Base-by-base conservation (phyloP, 2,329 filamentous ascomycete species). In the Aspergillus hortae region DNA sequence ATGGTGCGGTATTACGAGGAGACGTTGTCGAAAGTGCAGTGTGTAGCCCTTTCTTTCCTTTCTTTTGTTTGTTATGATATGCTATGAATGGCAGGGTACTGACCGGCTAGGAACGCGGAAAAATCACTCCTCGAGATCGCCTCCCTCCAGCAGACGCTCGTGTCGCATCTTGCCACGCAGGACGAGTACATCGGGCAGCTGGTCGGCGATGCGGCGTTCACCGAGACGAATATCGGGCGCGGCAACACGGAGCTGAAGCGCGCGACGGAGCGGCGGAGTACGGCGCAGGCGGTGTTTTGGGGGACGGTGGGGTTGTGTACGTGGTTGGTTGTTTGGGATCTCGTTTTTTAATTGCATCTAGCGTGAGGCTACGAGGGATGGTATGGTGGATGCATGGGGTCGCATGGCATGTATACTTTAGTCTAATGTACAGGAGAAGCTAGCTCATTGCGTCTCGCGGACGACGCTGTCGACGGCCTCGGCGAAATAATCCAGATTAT, bases 1-100 rank as follows among this genome's bases (percentile, higher is more conserved):
- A 91, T 99, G 86, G 80, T 97, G 61, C 89, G 88, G 70, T 89
- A 96, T 72, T 96, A 95, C 71, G 90, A 96, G 71, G 90, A 88
- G 73, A 91, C 89, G n/a, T 77, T 97, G 68, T 88, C 92, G 70
- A 94, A 97, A 80, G 90, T 97, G 60, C 89, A 88, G 89, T 95
- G 82, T 49, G 88, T 80, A 42, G 38, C 33, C 6, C 17, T 41
- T 38, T 36, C n/a, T 38, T 14, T 19, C n/a, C n/a, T 36, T 17
- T 7, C 42, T 15, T 48, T 14, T 32, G 32, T 44, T 43, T 10
- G 4, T 6, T 23, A 23, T 23, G 21, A 23, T 25, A 50, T 23
- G 15, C 3, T 4, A n/a, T 25, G 25, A n/a, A n/a, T n/a, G n/a
- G 12, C 6, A 7, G 23, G 33, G 33, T 21, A 35, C 53, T 57